Percentiles rank a stretch among this genome's conserved stretches.
phyloP scores from a whole-genome alignment of 2,329 filamentous ascomycete genomes.

The Xylariaceae sp. region DNA sequence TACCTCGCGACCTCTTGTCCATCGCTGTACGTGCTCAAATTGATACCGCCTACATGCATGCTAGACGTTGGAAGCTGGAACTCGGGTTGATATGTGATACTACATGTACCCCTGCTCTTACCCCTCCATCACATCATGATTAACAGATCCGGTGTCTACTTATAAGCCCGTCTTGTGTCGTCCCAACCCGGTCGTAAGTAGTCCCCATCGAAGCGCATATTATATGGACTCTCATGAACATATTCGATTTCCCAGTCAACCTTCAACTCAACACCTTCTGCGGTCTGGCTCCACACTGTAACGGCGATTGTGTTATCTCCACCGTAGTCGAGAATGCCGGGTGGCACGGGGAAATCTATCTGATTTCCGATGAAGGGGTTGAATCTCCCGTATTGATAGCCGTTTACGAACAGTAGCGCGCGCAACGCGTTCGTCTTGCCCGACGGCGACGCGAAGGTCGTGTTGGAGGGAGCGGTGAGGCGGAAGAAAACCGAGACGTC shows the following conservation, averaged over 20 bases:
- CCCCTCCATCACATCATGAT: no score
- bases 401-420: constrained; percentile 61
- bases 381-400: constrained; percentile 62
- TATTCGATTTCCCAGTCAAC: constrained; percentile 54
- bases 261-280: constrained; percentile 47
- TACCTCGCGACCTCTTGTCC: no score
- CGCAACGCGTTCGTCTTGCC: constrained; percentile 40
- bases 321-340: constrained; percentile 55
- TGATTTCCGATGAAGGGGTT: constrained; percentile 61
- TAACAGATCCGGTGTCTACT: no score
- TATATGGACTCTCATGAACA: constrained; percentile 51
- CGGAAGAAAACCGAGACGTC: constrained; percentile 58
- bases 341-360: constrained; percentile 57
- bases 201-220: constrained; percentile 45
- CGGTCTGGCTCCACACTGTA: constrained; percentile 58
- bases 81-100: no score
- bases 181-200: constrained; percentile 53
- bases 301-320: constrained; percentile 58
- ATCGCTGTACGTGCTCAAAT: no score
- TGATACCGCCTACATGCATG: no score
- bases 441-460: constrained; percentile 2
- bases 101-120: no score
- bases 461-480: constrained; percentile 42
- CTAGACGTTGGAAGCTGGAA: no score
- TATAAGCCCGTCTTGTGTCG: constrained; percentile 37